Conservation (phyloP, 208 protist species). For the Crithidia sp. region DNA sequence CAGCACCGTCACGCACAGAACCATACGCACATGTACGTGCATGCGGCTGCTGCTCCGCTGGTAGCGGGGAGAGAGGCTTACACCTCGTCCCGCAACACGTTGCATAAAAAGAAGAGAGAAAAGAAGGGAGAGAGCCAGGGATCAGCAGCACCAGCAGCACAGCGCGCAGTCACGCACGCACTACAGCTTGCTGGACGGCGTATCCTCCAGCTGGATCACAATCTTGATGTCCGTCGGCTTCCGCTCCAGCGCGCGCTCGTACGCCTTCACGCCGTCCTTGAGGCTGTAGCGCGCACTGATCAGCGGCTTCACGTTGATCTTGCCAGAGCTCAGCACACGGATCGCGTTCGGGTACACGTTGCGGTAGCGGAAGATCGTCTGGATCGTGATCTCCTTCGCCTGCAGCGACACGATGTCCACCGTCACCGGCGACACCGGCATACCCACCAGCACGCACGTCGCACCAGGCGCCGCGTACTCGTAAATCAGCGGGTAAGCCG, state of each 20-base stretch:
- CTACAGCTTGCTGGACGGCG: constrained; percentile 21
- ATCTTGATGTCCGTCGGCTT: constrained; percentile 51
- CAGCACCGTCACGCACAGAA: not conserved
- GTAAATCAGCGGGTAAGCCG: constrained; percentile 41
- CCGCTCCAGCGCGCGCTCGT: constrained; percentile 39
- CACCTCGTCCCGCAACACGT: not conserved
- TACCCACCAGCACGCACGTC: constrained; percentile 46
- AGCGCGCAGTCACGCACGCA: no score
- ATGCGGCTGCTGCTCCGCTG: not conserved
- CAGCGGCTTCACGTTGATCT: constrained; percentile 53
- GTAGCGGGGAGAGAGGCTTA: not conserved
- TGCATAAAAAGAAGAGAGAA: constrained; percentile 4
- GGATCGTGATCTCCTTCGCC: constrained; percentile 56
- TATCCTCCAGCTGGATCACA: constrained; percentile 39
- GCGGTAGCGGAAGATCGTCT: constrained; percentile 49
- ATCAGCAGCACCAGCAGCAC: no score
- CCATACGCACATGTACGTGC: not conserved
- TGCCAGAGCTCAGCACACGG: constrained; percentile 44
- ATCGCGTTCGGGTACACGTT: constrained; percentile 48
- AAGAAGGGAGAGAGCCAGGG: not conserved
- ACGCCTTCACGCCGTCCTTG: constrained; percentile 38
- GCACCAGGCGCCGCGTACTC: constrained; percentile 44
- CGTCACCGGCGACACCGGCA: constrained; percentile 35
- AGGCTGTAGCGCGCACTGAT: constrained; percentile 43
- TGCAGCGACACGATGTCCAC: constrained; percentile 41